phyloP scores from a whole-genome alignment of 805 yeast genomes.

The Saturnispora diversa region DNA sequence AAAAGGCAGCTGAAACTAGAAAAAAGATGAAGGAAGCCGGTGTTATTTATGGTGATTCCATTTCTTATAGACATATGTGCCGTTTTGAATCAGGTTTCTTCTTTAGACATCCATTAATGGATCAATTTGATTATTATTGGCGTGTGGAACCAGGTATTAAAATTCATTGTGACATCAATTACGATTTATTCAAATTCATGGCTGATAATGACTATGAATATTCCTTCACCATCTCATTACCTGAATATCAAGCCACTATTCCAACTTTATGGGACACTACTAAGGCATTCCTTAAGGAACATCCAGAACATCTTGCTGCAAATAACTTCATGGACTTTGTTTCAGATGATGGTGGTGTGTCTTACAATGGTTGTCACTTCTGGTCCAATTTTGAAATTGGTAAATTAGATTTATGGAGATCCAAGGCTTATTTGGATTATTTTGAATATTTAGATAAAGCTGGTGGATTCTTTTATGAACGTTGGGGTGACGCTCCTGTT shows the following conservation, averaged over 20 bases:
- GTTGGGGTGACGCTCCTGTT: slow-evolving; percentile 95
- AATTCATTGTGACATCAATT: slow-evolving; percentile 74
- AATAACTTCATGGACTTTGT: slow-evolving; percentile 64
- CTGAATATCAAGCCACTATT: slow-evolving; percentile 66
- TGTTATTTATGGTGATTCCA: slow-evolving; percentile 58
- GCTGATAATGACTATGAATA: slow-evolving; percentile 64
- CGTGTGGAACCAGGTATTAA: slow-evolving; percentile 85
- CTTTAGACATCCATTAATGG: slow-evolving; percentile 65
- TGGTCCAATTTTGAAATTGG: slow-evolving; percentile 91
- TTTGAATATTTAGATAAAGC: slow-evolving; percentile 67
- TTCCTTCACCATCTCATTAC: slow-evolving; percentile 71
- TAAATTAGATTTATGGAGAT: slow-evolving; percentile 64
- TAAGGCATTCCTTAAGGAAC: slow-evolving; percentile 45
- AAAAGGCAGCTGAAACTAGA: slow-evolving; percentile 52
- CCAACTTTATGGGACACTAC: slow-evolving; percentile 72
- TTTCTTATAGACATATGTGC: slow-evolving; percentile 84
- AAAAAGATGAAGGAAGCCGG: slow-evolving; percentile 41
- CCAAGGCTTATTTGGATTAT: slow-evolving; percentile 59
- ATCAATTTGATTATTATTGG: slow-evolving; percentile 87
- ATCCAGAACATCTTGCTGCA: slow-evolving; percentile 52
- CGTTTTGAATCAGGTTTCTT: slow-evolving; percentile 87
- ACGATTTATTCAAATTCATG: slow-evolving; percentile 78
- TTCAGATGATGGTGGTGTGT: slow-evolving; percentile 58
- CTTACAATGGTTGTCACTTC: slow-evolving; percentile 78
- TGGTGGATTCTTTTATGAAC: slow-evolving; percentile 89